phyloP scores from a whole-genome alignment of 129 eudicot species.

The Helianthus annuus region DNA sequence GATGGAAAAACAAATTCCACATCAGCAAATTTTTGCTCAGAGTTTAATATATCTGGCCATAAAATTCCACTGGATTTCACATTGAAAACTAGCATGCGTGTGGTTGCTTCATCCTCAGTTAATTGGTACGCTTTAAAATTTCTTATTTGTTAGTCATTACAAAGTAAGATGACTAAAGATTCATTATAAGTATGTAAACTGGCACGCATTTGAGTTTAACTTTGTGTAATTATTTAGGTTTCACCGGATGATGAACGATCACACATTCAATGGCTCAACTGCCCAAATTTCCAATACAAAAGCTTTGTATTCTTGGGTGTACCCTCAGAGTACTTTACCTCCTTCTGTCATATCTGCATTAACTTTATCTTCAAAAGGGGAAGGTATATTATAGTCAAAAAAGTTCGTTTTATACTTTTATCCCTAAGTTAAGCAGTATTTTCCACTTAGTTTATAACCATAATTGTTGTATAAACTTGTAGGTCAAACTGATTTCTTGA shows the following conservation, averaged over 20 bases:
- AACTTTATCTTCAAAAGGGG: slow-evolving; percentile 49
- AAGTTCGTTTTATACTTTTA: neutral
- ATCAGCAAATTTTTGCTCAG: slow-evolving; percentile 47
- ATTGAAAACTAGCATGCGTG: slow-evolving; percentile 75
- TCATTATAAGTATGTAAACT: neutral
- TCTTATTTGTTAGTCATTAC: neutral
- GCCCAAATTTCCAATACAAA: slow-evolving; percentile 33
- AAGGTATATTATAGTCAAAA: slow-evolving; percentile 47
- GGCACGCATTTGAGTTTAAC: neutral
- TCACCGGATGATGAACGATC: slow-evolving; percentile 69
- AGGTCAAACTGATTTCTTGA: slow-evolving; percentile 75
- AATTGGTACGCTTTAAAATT: slow-evolving; percentile 44
- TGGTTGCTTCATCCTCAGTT: slow-evolving; percentile 69
- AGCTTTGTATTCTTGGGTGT: slow-evolving; percentile 78
- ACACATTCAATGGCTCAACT: slow-evolving; percentile 38
- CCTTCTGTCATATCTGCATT: slow-evolving; percentile 76
- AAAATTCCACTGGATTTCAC: slow-evolving; percentile 88
- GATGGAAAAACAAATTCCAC: slow-evolving; percentile 31
- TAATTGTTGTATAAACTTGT: slow-evolving; percentile 14
- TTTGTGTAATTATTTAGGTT: slow-evolving; percentile 54
- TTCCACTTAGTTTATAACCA: neutral
- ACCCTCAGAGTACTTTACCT: slow-evolving; percentile 86
- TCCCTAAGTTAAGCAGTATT: neutral
- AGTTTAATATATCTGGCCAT: slow-evolving; percentile 51
- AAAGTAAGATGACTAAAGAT: slow-evolving; percentile 3